Conservation (phyloP, 1,284 basidiomycete species). For the Microstroma glucosiphilum region DNA sequence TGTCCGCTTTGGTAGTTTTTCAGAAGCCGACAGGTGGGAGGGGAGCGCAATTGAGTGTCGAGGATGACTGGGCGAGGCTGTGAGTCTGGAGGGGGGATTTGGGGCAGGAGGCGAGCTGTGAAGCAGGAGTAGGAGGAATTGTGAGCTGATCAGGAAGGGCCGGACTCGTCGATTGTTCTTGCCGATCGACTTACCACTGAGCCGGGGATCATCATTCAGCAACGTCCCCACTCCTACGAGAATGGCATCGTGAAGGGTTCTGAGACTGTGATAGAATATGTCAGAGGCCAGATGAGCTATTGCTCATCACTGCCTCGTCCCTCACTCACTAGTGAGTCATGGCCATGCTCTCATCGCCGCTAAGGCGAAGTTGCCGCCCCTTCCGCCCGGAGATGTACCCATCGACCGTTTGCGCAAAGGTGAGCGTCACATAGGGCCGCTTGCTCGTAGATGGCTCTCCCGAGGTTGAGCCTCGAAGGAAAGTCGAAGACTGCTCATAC, state of each 20-base stretch:
- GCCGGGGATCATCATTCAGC: constrained; percentile 82
- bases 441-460: constrained; percentile 11
- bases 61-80: constrained; percentile 77
- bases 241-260: constrained; percentile 80
- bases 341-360: constrained; percentile 77
- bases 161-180: no score
- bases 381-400: constrained; percentile 77
- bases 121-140: no score
- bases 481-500: neutral
- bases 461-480: neutral
- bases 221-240: constrained; percentile 85
- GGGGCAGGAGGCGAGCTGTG: constrained; percentile 7
- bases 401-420: constrained; percentile 92
- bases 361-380: constrained; percentile 72
- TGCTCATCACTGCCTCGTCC: neutral
- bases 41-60: constrained; percentile 67
- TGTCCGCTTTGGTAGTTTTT: constrained; percentile 60
- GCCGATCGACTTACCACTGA: constrained; percentile 65
- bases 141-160: neutral
- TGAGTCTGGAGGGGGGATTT: constrained; percentile 17
- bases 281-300: no score
- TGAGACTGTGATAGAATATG: constrained; percentile 28
- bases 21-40: constrained; percentile 67
- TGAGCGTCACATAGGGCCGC: constrained; percentile 62
- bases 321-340: constrained; percentile 81